A percentile compares a stretch with the other conserved stretches of the same genome.
These are phyloP conservation scores for Phaeodactylum tricornutum DNA, from an alignment of 108 stramenopile genomes.

Conservation along the genomic window DNA sequence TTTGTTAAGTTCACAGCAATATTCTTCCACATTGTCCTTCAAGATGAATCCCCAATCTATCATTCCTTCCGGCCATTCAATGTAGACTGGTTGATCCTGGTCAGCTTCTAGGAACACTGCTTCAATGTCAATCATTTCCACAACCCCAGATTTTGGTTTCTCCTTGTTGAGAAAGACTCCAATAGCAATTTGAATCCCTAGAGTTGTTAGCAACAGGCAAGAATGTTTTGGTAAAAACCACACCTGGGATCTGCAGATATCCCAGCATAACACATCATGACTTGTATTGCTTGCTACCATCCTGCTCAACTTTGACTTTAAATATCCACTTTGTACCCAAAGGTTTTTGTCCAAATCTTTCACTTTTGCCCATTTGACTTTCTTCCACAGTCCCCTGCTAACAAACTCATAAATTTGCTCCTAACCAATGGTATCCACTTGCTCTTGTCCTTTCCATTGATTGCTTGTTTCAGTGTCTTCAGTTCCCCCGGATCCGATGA, in stretches of 20 bases:
- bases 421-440: neutral
- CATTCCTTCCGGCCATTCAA: conserved; percentile 8
- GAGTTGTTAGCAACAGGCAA: neutral
- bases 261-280: no score
- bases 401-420: neutral
- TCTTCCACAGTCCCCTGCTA: conserved; percentile 1
- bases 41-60: conserved; percentile 5
- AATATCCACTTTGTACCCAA: conserved; percentile 2
- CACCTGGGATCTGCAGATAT: conserved; percentile 7
- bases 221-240: conserved; percentile 6
- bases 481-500: conserved; percentile 2
- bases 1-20: conserved; percentile 5
- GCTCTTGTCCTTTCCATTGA: neutral
- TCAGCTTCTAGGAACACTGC: conserved; percentile 15
- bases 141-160: neutral
- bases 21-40: neutral
- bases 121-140: conserved; percentile 9
- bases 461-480: conserved; percentile 2
- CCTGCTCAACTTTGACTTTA: conserved; percentile 4
- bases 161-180: conserved; percentile 4
- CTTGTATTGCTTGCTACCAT: no score
- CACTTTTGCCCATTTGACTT: neutral
- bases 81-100: conserved; percentile 4
- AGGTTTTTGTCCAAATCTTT: neutral
- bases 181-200: neutral